Evolutionary conservation across 495 filamentous ascomycete genomes (phyloP).

Genomic region (Oidiodendron maius): DNA sequence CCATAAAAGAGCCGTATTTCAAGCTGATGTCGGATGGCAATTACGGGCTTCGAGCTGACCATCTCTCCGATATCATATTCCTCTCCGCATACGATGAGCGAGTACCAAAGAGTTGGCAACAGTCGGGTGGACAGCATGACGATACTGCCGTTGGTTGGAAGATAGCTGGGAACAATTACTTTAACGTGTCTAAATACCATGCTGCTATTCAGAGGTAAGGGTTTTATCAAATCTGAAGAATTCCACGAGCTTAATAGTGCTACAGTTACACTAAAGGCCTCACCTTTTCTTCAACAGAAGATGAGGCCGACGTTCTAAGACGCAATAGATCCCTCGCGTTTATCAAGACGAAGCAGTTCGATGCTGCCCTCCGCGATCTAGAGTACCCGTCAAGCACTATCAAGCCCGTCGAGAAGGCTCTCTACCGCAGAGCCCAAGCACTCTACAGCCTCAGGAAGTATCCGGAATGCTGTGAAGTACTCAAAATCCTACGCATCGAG

Average conservation of each 20-base stretch:
- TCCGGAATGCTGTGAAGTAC: constrained; percentile 16
- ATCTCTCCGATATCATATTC: constrained; percentile 3
- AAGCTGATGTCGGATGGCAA: constrained; percentile 5
- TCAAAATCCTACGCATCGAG: constrained; percentile 28
- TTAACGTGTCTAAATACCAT: not conserved
- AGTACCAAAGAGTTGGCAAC: not conserved
- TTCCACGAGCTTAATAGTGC: not conserved
- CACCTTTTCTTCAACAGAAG: constrained; percentile 8
- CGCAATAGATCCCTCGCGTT: constrained; percentile 40
- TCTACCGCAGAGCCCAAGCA: constrained; percentile 39
- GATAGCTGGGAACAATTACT: not conserved
- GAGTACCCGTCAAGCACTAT: constrained; percentile 14
- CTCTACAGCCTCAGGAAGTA: constrained; percentile 39
- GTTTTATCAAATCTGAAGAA: not conserved
- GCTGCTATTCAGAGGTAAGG: not conserved
- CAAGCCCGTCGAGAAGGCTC: constrained; percentile 35
- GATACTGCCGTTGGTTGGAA: not conserved
- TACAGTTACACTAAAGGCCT: constrained; percentile 25
- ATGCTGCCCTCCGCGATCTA: constrained; percentile 27
- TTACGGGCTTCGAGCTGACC: constrained; percentile 8
- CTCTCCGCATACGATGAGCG: not conserved
- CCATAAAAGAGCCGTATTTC: constrained; percentile 8
- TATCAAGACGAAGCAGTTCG: constrained; percentile 26
- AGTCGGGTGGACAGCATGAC: not conserved
- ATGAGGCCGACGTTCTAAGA: constrained; percentile 14